Evolutionary conservation across 139 green algal species (phyloP), one percentile per base, ranked within the genome.

Genomic region (Astrephomene gubernaculifera): DNA sequence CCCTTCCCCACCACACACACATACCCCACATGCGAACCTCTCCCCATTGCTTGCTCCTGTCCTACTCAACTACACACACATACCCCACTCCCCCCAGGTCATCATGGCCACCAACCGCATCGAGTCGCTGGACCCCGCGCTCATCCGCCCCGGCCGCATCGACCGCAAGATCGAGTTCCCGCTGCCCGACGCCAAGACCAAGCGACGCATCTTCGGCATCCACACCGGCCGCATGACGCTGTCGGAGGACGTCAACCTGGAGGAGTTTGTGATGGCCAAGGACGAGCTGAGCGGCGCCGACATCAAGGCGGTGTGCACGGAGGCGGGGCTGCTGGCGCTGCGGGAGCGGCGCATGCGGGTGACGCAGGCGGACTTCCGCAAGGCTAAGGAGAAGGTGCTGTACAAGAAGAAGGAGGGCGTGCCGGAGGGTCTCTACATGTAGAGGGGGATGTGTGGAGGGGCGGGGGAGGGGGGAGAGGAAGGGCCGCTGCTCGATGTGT

Each of bases 341-440:
- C 89, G 97, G 1, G 97, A 99, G 93, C 90, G 97, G 6, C 93
- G 97, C 41, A 99, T 99, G 97, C 90, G 95, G 14, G 95, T 98
- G 17, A 98, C 94, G 33, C 95, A 95, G 78, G 74, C 43, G 31
- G 96, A 98, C 81, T 98, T 98, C 88, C 90, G 91, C 70, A 98
- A 98, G 89, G 94, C 94, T 80, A 98, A 98, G 89, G 96, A 99
- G 81, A 98, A 99, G 89, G 97, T 99, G 67, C 79, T 99, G 79
- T 99, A 99, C 92, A 99, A 98, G 94, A 99, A 99, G 94, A 99
- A 99, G 91, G 97, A 99, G 84, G 95, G 95, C 70, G 93, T 99
- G 53, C 97, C 97, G 1, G 97, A 99, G 87, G 97, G 97, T 7
- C 92, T 99, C 41, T 99, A 99, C 89, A 97, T 99, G 95, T 99